phyloP scores from a whole-genome alignment of 2,329 filamentous ascomycete genomes.

The Colletotrichum echinochloae region DNA sequence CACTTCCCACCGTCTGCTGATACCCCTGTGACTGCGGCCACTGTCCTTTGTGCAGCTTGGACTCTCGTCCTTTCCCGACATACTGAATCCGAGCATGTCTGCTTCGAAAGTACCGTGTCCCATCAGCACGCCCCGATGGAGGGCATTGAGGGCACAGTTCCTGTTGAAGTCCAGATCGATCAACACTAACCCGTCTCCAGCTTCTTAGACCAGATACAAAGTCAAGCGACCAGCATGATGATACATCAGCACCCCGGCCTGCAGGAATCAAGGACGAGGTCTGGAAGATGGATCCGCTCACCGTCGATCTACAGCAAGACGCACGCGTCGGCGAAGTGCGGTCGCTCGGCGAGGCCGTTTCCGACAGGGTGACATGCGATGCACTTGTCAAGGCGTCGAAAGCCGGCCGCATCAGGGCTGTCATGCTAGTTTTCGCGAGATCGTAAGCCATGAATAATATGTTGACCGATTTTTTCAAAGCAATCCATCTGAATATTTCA shows the following conservation, averaged over 20 bases:
- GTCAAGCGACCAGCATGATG: conserved; percentile 41
- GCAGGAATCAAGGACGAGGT: no score
- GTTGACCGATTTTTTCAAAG: no score
- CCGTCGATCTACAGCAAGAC: no score
- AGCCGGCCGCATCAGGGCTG: no score
- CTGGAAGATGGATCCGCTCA: no score
- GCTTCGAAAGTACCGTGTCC: conserved; percentile 55
- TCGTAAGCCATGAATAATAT: no score
- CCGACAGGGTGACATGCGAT: no score
- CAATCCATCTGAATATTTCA: no score
- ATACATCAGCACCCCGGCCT: conserved; percentile 44
- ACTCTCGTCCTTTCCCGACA: conserved; percentile 63
- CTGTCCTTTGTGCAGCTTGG: conserved; percentile 56
- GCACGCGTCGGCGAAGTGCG: no score
- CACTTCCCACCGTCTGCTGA: not conserved
- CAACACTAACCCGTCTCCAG: not conserved
- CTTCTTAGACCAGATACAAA: conserved; percentile 38
- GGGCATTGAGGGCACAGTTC: conserved; percentile 51
- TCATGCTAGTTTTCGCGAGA: no score
- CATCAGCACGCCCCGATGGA: conserved; percentile 49
- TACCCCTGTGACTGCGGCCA: conserved; percentile 32
- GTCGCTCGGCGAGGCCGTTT: no score
- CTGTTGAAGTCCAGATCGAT: conserved; percentile 54
- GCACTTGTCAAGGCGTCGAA: no score
- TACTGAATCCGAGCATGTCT: conserved; percentile 47